These are phyloP conservation scores for Alternaria sp. DNA, from an alignment of 2,329 filamentous ascomycete genomes.

Conservation along the genomic window DNA sequence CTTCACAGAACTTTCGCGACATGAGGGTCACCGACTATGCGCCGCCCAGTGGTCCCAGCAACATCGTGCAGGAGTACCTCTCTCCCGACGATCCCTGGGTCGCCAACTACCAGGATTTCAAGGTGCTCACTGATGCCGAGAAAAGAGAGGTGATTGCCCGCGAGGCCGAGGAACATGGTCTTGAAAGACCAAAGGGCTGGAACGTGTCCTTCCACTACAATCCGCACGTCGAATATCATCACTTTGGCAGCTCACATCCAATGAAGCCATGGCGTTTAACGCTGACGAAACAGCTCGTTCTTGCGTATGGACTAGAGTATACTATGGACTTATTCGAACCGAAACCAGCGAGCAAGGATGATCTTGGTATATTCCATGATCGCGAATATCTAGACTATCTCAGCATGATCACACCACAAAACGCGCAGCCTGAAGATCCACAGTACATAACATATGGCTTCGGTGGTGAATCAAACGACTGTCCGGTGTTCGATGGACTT, in stretches of 20 bases:
- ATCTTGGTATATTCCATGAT: constrained; percentile 86
- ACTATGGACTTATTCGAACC: constrained; percentile 95
- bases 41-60: constrained; percentile 30
- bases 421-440: constrained; percentile 51
- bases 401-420: constrained; percentile 57
- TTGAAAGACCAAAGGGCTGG: constrained; percentile 82
- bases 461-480: constrained; percentile 74
- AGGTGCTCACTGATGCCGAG: constrained; percentile 36
- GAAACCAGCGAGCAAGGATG: constrained; percentile 82
- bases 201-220: constrained; percentile 96
- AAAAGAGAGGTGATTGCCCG: constrained; percentile 60
- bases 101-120: constrained; percentile 41
- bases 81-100: constrained; percentile 35
- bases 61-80: constrained; percentile 46
- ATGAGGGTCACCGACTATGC: constrained; percentile 30
- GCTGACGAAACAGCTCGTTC: constrained; percentile 91
- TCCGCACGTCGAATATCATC: constrained; percentile 91
- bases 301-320: constrained; percentile 93
- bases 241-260: constrained; percentile 95
- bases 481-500: constrained; percentile 93
- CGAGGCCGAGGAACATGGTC: constrained; percentile 67
- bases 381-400: constrained; percentile 91
- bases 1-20: neutral
- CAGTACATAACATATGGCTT: constrained; percentile 75
- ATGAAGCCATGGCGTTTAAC: constrained; percentile 99